Conservation (phyloP, 768 basidiomycete species). For the Lentinula boryana region DNA sequence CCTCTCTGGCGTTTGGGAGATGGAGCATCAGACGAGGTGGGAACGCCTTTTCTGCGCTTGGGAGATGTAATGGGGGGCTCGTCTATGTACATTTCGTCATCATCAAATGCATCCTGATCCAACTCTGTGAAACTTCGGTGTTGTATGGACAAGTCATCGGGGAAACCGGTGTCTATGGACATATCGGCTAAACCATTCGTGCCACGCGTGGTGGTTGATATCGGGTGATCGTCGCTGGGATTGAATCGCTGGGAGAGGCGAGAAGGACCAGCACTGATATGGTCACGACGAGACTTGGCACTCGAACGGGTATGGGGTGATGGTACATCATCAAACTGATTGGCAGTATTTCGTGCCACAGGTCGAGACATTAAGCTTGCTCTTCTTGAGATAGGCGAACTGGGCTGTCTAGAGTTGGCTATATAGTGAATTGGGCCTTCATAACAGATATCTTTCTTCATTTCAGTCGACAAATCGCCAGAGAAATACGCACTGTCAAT, state of each 20-base stretch:
- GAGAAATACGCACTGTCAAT: constrained; percentile 51
- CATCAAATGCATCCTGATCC: constrained; percentile 42
- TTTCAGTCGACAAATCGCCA: constrained; percentile 2
- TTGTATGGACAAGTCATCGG: constrained; percentile 19
- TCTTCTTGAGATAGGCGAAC: constrained; percentile 34
- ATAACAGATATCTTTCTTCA: constrained; percentile 15
- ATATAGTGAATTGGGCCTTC: constrained; percentile 38
- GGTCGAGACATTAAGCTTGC: constrained; percentile 37
- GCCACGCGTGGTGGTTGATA: constrained; percentile 12
- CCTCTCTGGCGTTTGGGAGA: constrained; percentile 37
- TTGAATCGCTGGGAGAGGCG: constrained; percentile 22
- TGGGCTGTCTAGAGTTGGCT: constrained; percentile 31
- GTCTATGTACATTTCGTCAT: constrained; percentile 18
- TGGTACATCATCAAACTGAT: constrained; percentile 59
- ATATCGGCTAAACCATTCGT: constrained; percentile 20
- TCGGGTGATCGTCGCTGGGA: constrained; percentile 16
- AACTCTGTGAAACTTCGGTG: constrained; percentile 42
- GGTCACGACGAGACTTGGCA: constrained; percentile 28
- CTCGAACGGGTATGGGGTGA: constrained; percentile 39
- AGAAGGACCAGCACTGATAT: constrained; percentile 34
- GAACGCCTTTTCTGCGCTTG: constrained; percentile 40
- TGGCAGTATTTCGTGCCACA: constrained; percentile 44
- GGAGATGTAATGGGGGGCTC: constrained; percentile 16
- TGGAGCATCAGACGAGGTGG: constrained; percentile 17
- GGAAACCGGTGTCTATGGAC: constrained; percentile 13